These are phyloP conservation scores for Corylus americana DNA, from an alignment of 306 rosid genomes.

Conservation along the genomic window DNA sequence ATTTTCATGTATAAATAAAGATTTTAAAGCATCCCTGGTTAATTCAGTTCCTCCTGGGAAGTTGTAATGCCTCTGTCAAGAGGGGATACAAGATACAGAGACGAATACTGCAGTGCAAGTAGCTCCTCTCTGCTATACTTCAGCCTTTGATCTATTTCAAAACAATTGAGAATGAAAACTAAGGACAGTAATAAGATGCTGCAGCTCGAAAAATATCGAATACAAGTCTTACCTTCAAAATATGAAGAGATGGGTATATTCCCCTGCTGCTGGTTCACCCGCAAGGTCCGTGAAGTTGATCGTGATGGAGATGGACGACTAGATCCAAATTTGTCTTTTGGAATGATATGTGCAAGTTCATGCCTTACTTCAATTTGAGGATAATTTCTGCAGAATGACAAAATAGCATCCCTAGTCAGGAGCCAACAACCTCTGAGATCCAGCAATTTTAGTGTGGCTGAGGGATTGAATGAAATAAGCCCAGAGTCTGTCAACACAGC, in stretches of 20 bases:
- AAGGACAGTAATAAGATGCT: slow-evolving; percentile 12
- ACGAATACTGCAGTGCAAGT: slow-evolving; percentile 55
- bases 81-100: slow-evolving; percentile 16
- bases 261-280: slow-evolving; percentile 34
- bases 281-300: slow-evolving; percentile 40
- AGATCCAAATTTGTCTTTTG: slow-evolving; percentile 35
- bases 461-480: slow-evolving; percentile 57
- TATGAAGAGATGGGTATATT: slow-evolving; percentile 32
- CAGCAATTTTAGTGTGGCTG: slow-evolving; percentile 52
- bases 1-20: not conserved
- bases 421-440: slow-evolving; percentile 96
- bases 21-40: not conserved
- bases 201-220: not conserved
- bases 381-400: slow-evolving; percentile 55
- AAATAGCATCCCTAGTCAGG: slow-evolving; percentile 51
- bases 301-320: slow-evolving; percentile 42
- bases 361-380: slow-evolving; percentile 71
- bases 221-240: slow-evolving; percentile 55
- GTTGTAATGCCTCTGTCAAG: not conserved
- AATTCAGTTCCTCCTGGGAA: slow-evolving; percentile 3
- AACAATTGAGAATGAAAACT: slow-evolving; percentile 30
- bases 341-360: slow-evolving; percentile 46
- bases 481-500: slow-evolving; percentile 75
- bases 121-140: slow-evolving; percentile 81
- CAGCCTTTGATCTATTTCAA: slow-evolving; percentile 75